Evolutionary conservation across 305 asterid genomes (phyloP).

Genomic region (Fraxinus dipetala): DNA sequence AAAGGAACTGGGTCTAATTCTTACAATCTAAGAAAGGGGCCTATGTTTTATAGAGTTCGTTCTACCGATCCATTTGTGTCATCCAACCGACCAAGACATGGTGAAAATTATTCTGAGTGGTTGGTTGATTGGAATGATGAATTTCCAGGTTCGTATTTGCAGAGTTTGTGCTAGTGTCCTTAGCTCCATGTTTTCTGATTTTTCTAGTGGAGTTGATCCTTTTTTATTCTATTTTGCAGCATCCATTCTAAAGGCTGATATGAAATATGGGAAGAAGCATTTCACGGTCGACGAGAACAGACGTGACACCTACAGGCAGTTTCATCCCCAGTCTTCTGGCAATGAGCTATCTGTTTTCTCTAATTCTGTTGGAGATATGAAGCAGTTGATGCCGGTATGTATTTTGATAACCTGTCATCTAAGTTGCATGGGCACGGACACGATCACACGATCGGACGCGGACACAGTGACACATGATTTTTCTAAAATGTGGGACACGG

Average conservation of each 20-base stretch:
- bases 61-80: conserved; percentile 41
- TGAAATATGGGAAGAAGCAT: conserved; percentile 81
- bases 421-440: not conserved
- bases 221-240: conserved; percentile 46
- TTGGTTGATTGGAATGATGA: conserved; percentile 74
- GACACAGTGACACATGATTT: not conserved
- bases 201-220: not conserved
- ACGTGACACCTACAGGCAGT: conserved; percentile 73
- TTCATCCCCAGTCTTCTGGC: conserved; percentile 38
- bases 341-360: conserved; percentile 37
- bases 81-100: conserved; percentile 47
- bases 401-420: conserved; percentile 20
- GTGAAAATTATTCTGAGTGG: conserved; percentile 69
- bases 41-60: conserved; percentile 41
- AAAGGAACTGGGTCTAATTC: conserved; percentile 51
- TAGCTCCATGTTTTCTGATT: conserved; percentile 5
- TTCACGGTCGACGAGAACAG: conserved; percentile 69
- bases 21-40: conserved; percentile 70
- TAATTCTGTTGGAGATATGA: conserved; percentile 45
- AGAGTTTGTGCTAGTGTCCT: conserved; percentile 3
- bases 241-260: conserved; percentile 77
- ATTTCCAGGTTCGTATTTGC: conserved; percentile 70
- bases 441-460: not conserved
- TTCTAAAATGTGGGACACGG: not conserved
- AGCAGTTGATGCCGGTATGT: conserved; percentile 71